Evolutionary conservation across 208 protist species (phyloP).

Genomic region (Crithidia acanthocephali): DNA sequence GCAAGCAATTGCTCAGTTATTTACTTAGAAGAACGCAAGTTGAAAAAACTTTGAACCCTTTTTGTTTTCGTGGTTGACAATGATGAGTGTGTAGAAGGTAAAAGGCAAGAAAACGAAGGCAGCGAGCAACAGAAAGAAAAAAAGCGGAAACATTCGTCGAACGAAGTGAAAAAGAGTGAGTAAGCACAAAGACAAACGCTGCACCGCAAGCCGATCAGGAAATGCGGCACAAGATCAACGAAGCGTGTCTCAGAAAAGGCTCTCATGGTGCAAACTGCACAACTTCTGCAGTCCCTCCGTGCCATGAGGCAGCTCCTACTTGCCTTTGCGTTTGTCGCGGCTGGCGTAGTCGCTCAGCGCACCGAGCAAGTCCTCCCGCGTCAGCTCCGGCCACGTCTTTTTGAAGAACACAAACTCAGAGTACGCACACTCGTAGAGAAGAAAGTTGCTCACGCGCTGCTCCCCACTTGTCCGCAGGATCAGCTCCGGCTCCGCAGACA

Average conservation of each 20-base stretch:
- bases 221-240: too few relatives aligned
- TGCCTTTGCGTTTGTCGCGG: constrained; percentile 52
- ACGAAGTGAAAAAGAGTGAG: too few relatives aligned
- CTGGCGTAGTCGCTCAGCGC: constrained; percentile 53
- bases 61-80: too few relatives aligned
- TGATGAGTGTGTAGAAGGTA: too few relatives aligned
- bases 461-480: constrained; percentile 89
- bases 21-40: too few relatives aligned
- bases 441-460: constrained; percentile 87
- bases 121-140: not conserved
- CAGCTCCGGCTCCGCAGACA: constrained; percentile 71
- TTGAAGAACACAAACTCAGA: constrained; percentile 79
- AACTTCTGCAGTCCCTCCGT: not conserved
- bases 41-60: too few relatives aligned
- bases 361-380: constrained; percentile 41
- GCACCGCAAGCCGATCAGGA: too few relatives aligned
- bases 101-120: too few relatives aligned
- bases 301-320: not conserved
- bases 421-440: constrained; percentile 90
- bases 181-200: too few relatives aligned
- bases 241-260: too few relatives aligned
- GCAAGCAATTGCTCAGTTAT: too few relatives aligned
- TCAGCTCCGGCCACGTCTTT: constrained; percentile 87
- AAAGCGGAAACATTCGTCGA: not conserved
- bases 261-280: not conserved